Base-by-base conservation (phyloP, 1,139 yeast species). In the Blastobotrys persicus region DNA sequence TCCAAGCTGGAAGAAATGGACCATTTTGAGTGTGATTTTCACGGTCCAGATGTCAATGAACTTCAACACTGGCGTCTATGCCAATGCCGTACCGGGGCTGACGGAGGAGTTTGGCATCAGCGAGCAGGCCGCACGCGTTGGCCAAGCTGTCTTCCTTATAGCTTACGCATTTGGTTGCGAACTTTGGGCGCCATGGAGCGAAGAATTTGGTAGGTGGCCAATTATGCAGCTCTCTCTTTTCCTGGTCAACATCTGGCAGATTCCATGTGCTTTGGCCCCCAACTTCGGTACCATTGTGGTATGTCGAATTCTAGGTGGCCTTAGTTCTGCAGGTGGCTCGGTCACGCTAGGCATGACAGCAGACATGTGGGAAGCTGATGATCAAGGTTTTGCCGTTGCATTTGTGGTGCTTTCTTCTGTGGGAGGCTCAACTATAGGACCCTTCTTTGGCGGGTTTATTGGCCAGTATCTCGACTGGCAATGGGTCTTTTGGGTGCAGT, bases 141-240 rank as follows among this genome's bases (percentile, higher is more conserved):
- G 70, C 18, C 72, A 69, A 49, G 66, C 68, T 69, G 60, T 69
- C 18, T 70, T 70, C 50, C 62, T 70, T 50, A 62, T 70, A 6
- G 62, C 69, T 13, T 70, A 70, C 56, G 74, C 72, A 4, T 64
- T 70, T 52, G 74, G 74, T 2, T 68, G 73, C 56, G 74, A 70
- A 51, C 60, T 70, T 45, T 70, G 74, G 74, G 74, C 74, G 11
- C 73, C 74, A 3, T 69, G 73, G 73, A 63, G 69, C 44, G 74
- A 70, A 59, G 74, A 70, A 51, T 65, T 58, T 40, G 74, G 74
- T 4, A 57, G 74, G 45, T 68, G 70, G 70, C 70, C 71, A 19
- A 60, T 70, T 42, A 60, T 70, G 67, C 74, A 70, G 56, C 47
- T 59, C 33, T 63, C 69, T 44, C 59, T 70, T 53, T 62, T 67